Evolutionary conservation across 495 filamentous ascomycete species (phyloP).

Genomic region (Hypoxylon perforatum): DNA sequence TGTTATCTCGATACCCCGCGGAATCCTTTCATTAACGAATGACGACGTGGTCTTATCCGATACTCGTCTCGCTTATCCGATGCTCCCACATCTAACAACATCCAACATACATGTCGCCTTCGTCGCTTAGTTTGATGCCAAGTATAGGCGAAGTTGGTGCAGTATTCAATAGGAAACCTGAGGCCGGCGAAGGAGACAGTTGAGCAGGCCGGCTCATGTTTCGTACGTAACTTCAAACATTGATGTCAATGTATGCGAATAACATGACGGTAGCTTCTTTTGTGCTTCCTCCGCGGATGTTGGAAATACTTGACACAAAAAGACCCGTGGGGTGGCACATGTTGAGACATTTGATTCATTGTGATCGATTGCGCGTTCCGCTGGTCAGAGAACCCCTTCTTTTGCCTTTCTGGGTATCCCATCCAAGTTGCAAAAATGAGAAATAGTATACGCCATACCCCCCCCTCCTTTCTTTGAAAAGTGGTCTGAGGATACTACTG

Average conservation of each 20-base stretch:
- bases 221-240: not conserved
- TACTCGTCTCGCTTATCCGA: slow-evolving; percentile 18
- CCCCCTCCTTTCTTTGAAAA: slow-evolving; percentile 13
- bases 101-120: not conserved
- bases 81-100: not conserved
- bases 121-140: not conserved
- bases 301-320: slow-evolving; percentile 6
- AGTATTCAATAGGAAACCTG: slow-evolving; percentile 2
- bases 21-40: slow-evolving; percentile 14
- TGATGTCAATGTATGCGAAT: slow-evolving; percentile 2
- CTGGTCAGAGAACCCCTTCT: not conserved
- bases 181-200: not conserved
- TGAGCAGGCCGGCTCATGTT: slow-evolving; percentile 1
- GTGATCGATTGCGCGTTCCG: slow-evolving; percentile 15
- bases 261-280: slow-evolving; percentile 21
- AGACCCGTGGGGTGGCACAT: slow-evolving; percentile 21
- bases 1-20: not conserved
- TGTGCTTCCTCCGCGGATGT: slow-evolving; percentile 11
- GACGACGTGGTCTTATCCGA: slow-evolving; percentile 18
- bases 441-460: not conserved
- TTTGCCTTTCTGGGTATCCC: slow-evolving; percentile 9
- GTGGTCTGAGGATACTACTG: slow-evolving; percentile 17
- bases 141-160: not conserved
- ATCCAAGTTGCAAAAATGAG: slow-evolving; percentile 1
- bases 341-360: slow-evolving; percentile 16